These are phyloP conservation scores for Globisporangium spinosum DNA, from an alignment of 352 stramenopile species.

Conservation along the genomic window DNA sequence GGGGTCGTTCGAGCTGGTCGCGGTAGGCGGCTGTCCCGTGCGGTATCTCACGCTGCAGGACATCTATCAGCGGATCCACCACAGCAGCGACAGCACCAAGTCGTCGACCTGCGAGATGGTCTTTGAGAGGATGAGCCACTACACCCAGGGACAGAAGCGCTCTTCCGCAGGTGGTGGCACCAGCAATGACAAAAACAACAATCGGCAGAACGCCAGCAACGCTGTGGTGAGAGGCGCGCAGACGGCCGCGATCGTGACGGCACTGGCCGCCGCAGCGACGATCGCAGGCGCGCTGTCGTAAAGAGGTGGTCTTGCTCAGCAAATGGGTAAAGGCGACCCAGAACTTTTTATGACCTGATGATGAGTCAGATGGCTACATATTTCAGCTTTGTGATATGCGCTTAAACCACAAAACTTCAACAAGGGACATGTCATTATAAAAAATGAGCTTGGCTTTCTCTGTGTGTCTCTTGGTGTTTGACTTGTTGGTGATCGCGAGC, in stretches of 20 bases:
- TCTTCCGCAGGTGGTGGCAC: background rate
- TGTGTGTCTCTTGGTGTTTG: too few relatives aligned
- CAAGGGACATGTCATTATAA: background rate
- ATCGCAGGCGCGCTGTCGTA: slow-evolving; percentile 6
- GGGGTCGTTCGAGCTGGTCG: slow-evolving; percentile 9
- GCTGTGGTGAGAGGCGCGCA: background rate
- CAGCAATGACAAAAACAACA: background rate
- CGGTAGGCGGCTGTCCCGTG: slow-evolving; percentile 4
- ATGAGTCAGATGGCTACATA: background rate
- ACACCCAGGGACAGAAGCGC: background rate
- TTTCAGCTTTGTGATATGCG: background rate
- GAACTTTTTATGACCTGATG: background rate
- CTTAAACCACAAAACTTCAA: background rate
- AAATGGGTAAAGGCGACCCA: background rate
- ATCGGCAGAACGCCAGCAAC: background rate
- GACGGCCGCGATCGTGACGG: background rate
- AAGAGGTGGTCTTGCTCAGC: background rate
- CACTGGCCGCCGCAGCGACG: slow-evolving; percentile 6
- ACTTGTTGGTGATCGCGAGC: background rate
- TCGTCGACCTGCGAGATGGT: slow-evolving; percentile 10
- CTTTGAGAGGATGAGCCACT: slow-evolving; percentile 4
- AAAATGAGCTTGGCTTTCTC: too few relatives aligned
- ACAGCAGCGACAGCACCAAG: background rate
- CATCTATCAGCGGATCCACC: slow-evolving; percentile 9
- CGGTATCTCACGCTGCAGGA: slow-evolving; percentile 12